Percentiles rank a stretch among this genome's conserved stretches.
Conservation (phyloP, 2,329 filamentous ascomycete species). For the Seiridium cupressi region DNA sequence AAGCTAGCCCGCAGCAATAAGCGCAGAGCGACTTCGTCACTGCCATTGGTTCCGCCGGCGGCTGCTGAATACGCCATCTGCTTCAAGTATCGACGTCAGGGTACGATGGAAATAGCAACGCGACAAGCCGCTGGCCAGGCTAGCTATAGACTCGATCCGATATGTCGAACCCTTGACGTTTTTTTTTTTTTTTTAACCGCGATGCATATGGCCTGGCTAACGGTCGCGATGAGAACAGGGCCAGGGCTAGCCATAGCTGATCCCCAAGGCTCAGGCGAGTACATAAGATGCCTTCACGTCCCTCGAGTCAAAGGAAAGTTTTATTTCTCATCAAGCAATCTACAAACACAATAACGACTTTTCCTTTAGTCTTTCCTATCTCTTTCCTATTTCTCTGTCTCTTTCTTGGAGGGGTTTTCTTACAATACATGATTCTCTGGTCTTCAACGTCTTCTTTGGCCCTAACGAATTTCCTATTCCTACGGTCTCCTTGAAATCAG, state of each 20-base stretch:
- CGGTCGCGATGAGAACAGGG: not conserved
- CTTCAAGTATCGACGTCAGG: not conserved
- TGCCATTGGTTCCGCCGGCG: conserved; percentile 5
- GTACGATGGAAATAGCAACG: conserved; percentile 11
- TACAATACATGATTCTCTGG: conserved; percentile 16
- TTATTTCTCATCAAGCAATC: conserved; percentile 17
- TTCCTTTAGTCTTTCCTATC: conserved; percentile 21
- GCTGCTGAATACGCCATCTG: conserved; percentile 7
- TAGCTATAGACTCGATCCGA: not conserved
- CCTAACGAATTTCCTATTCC: conserved; percentile 19
- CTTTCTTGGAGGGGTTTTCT: conserved; percentile 17
- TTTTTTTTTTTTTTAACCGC: conserved; percentile 10
- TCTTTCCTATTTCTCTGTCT: conserved; percentile 19
- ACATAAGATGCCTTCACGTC: conserved; percentile 21
- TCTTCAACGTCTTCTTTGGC: conserved; percentile 19
- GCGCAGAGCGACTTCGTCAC: not conserved
- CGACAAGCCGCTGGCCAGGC: conserved; percentile 1
- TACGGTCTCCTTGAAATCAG: conserved; percentile 16
- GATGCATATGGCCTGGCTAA: not conserved
- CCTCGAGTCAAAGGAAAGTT: not conserved
- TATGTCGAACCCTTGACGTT: not conserved
- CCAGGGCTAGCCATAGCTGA: not conserved
- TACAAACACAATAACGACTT: conserved; percentile 16
- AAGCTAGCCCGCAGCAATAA: not conserved
- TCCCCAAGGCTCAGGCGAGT: conserved; percentile 10